These are phyloP conservation scores for Nicotiana rustica DNA, from an alignment of 305 asterid genomes.

Conservation along the genomic window DNA sequence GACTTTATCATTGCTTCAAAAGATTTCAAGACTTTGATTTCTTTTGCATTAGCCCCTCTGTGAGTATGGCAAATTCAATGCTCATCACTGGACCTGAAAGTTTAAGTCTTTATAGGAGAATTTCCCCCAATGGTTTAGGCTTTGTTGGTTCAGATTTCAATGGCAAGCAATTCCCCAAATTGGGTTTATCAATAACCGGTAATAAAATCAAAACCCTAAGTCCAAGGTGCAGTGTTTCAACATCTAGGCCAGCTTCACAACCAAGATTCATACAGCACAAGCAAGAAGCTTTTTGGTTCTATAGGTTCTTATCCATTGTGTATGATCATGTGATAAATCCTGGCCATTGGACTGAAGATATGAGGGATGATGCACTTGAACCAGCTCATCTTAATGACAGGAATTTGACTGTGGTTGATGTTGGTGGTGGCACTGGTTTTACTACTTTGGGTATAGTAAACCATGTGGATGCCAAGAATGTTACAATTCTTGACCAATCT, in stretches of 20 bases:
- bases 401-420: constrained; percentile 81
- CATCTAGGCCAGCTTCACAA: constrained; percentile 85
- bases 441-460: constrained; percentile 90
- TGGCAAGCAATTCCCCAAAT: constrained; percentile 49
- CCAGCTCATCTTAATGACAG: constrained; percentile 73
- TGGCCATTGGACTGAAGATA: constrained; percentile 99
- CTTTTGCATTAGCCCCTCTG: neutral
- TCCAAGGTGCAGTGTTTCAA: constrained; percentile 65
- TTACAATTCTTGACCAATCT: constrained; percentile 95
- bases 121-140: constrained; percentile 56
- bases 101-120: constrained; percentile 49
- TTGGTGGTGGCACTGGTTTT: constrained; percentile 96
- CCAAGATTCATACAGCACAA: constrained; percentile 96
- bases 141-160: constrained; percentile 56
- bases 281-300: constrained; percentile 96
- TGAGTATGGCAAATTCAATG: constrained; percentile 69
- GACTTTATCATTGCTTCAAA: neutral
- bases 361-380: constrained; percentile 96
- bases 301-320: constrained; percentile 84
- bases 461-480: constrained; percentile 90
- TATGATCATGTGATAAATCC: constrained; percentile 96
- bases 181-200: constrained; percentile 48
- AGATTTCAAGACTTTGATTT: neutral
- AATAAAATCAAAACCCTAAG: constrained; percentile 41
- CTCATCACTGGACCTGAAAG: constrained; percentile 57